Evolutionary conservation across 2,329 filamentous ascomycete genomes (phyloP).

Genomic region (Botrytis byssoidea): DNA sequence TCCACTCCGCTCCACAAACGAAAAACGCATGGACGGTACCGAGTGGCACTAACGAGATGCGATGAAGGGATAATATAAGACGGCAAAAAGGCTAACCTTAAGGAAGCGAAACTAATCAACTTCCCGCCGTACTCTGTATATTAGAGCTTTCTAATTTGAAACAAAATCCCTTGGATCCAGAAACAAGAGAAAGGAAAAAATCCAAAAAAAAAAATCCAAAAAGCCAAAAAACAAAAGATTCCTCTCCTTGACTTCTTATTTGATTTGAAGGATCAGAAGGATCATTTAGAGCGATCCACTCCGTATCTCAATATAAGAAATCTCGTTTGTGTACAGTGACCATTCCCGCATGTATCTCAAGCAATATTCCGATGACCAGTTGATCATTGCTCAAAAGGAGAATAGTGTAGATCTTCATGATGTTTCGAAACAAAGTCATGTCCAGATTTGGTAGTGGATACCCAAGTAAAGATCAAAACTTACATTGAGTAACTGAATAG

Average conservation of each 20-base stretch:
- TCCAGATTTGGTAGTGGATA: neutral
- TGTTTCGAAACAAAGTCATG: conserved; percentile 3
- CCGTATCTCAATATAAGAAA: neutral
- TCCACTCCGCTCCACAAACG: conserved; percentile 1
- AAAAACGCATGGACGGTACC: conserved; percentile 5
- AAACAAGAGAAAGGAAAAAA: neutral
- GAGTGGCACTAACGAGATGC: neutral
- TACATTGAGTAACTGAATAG: neutral
- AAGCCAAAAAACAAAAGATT: neutral
- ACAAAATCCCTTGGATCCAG: neutral
- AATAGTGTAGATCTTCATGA: neutral
- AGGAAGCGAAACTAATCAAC: neutral
- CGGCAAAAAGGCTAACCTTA: neutral
- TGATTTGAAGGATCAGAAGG: neutral
- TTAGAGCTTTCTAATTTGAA: neutral
- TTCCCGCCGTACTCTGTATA: neutral
- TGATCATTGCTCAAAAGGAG: neutral
- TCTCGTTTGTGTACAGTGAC: neutral
- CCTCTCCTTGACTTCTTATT: neutral
- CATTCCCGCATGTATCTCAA: neutral
- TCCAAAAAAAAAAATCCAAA: too few species aligned
- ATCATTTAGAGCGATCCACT: neutral
- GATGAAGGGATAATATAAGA: conserved; percentile 8
- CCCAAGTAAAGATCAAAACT: neutral
- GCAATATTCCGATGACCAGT: neutral